Conservation (phyloP, 768 basidiomycete genomes). For the Lactifluus echinatus region DNA sequence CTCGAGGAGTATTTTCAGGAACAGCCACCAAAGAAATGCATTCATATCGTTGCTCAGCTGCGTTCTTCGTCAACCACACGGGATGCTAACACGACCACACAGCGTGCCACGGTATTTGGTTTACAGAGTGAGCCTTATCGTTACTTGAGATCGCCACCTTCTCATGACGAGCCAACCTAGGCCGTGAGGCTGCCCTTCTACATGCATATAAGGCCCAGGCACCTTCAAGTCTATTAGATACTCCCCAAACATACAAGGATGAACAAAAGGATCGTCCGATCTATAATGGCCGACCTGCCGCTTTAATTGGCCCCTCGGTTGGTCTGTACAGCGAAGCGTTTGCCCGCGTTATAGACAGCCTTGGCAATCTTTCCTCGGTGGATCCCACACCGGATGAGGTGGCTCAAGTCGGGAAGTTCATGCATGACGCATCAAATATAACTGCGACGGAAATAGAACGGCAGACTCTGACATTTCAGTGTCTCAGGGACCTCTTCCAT, state of each 20-base stretch:
- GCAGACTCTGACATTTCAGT: neutral
- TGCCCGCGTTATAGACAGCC: neutral
- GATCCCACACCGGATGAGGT: neutral
- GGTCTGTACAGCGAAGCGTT: neutral
- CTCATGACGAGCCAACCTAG: neutral
- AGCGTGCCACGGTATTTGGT: neutral
- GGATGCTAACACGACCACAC: no score
- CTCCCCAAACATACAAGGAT: neutral
- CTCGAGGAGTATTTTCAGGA: no score
- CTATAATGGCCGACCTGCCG: no score
- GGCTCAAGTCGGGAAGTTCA: neutral
- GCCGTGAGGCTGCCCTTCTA: neutral
- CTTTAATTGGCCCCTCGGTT: neutral
- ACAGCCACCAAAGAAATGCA: no score
- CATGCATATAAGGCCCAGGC: neutral
- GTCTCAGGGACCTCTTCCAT: neutral
- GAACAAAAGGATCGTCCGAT: neutral
- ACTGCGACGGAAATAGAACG: neutral
- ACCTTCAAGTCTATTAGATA: neutral
- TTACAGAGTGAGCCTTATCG: neutral
- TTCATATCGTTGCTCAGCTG: no score
- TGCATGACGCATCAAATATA: neutral
- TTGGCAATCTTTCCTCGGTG: neutral
- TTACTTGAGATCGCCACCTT: neutral
- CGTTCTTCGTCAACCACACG: no score